A percentile compares a stretch with the other conserved stretches of the same genome.
These are phyloP conservation scores for Wickerhamomyces chambardii DNA, from an alignment of 805 yeast species.

Conservation along the genomic window DNA sequence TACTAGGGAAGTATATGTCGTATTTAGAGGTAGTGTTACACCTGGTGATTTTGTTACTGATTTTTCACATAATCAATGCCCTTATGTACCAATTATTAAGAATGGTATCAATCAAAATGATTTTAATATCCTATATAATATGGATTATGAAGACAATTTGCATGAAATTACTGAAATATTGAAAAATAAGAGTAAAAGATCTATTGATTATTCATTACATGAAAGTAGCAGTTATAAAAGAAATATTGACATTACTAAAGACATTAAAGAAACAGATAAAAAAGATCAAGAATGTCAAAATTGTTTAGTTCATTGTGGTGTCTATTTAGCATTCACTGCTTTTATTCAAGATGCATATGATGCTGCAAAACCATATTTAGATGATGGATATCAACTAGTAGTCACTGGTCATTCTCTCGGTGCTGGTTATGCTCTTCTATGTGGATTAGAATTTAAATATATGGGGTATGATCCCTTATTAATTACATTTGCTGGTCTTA, in stretches of 20 bases:
- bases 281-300: constrained; percentile 27
- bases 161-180: neutral
- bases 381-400: constrained; percentile 38
- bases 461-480: constrained; percentile 47
- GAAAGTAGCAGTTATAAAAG: too few relatives aligned
- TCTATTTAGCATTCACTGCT: constrained; percentile 34
- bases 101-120: constrained; percentile 1
- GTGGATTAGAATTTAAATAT: constrained; percentile 51
- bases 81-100: constrained; percentile 35
- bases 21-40: constrained; percentile 58
- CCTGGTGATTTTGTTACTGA: constrained; percentile 56
- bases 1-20: constrained; percentile 33
- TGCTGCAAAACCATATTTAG: constrained; percentile 21
- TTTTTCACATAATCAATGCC: constrained; percentile 35
- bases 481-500: constrained; percentile 56
- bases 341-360: constrained; percentile 28
- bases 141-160: neutral
- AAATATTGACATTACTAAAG: too few relatives aligned
- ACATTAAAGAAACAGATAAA: neutral
- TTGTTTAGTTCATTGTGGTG: constrained; percentile 62
- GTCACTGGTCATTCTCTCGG: constrained; percentile 74
- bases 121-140: neutral
- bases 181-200: constrained; percentile 3
- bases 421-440: constrained; percentile 57
- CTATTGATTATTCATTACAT: too few relatives aligned